These are phyloP conservation scores for Lantana camara DNA, from an alignment of 257 asterid species.

Conservation along the genomic window DNA sequence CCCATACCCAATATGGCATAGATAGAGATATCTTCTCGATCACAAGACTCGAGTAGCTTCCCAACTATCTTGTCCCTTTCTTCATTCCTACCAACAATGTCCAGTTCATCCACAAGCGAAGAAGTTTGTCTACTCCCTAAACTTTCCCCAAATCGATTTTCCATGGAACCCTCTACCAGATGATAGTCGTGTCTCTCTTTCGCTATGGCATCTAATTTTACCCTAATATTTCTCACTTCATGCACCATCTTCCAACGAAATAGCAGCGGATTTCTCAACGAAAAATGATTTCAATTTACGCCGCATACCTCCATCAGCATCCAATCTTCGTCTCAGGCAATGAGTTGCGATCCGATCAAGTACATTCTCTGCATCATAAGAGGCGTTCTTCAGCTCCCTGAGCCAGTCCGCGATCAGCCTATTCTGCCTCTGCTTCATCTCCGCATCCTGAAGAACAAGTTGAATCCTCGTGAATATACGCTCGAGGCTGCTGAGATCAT, in stretches of 20 bases:
- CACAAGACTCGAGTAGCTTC: background rate
- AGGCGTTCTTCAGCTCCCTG: conserved; percentile 35
- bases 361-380: conserved; percentile 44
- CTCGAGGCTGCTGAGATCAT: conserved; percentile 19
- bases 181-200: conserved; percentile 25
- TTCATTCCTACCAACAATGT: conserved; percentile 32
- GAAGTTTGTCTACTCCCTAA: conserved; percentile 25
- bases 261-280: background rate
- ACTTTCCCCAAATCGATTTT: conserved; percentile 12
- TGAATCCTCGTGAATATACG: conserved; percentile 12
- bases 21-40: conserved; percentile 23
- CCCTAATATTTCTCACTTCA: conserved; percentile 10
- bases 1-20: conserved; percentile 41
- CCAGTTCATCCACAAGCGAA: conserved; percentile 32
- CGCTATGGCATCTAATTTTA: conserved; percentile 28
- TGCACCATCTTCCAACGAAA: conserved; percentile 20
- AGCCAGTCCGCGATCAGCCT: conserved; percentile 28
- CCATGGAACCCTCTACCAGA: conserved; percentile 24
- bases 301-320: conserved; percentile 5
- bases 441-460: conserved; percentile 28
- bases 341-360: conserved; percentile 31
- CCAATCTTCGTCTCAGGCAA: conserved; percentile 20
- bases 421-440: conserved; percentile 23
- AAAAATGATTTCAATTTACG: too few relatives aligned
- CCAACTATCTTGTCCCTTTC: conserved; percentile 33